Base-by-base conservation (phyloP, 2,329 filamentous ascomycete species). In the Pseudocercospora fijiensis region DNA sequence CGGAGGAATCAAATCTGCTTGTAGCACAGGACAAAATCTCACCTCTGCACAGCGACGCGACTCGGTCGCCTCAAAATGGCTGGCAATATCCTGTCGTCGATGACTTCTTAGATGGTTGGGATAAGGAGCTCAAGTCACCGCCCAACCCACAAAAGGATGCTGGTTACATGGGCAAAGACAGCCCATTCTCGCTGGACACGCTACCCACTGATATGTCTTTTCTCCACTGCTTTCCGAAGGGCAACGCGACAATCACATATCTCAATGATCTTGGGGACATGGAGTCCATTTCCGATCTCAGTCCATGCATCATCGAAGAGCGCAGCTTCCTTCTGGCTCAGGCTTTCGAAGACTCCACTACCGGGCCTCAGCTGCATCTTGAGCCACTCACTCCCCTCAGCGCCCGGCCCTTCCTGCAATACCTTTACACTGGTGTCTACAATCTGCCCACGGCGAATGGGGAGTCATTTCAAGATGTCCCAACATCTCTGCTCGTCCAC, bases 401-500 rank as follows among this genome's bases (percentile, higher is more conserved):
- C 5, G 73, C 77, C 18, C 59, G 74, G 28, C 74, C 75, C 7
- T 76, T 82, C 49, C 69, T 81, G 9, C 75, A 78, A 59, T 80
- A 74, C 67, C 70, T 80, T 57, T 81, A 81, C 66, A 76, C 74
- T 4, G 76, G 76, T 43, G 71, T 71, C 56, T 81, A 81, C 65
- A 71, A 75, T 8, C 61, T 71, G 20, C 57, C 58, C 7, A 62
- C 65, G 10, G 57, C 65, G 8, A 52, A 60, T 3, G 73, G 76
- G 2, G 63, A 71, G 55, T 52, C 28, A 65, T 69, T 41, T 65
- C 65, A 69, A 22, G 70, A 73, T 41, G 71, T 75, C 9, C 73
- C 72, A 2, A 72, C 73, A 9, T 74, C 75, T 0, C 66, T 82
- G 11, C 71, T 81, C 11, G 67, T 76, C 1, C 79, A 82, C 62